Evolutionary conservation across 2,329 filamentous ascomycete species (phyloP).

Genomic region (Neofusicoccum parvum): DNA sequence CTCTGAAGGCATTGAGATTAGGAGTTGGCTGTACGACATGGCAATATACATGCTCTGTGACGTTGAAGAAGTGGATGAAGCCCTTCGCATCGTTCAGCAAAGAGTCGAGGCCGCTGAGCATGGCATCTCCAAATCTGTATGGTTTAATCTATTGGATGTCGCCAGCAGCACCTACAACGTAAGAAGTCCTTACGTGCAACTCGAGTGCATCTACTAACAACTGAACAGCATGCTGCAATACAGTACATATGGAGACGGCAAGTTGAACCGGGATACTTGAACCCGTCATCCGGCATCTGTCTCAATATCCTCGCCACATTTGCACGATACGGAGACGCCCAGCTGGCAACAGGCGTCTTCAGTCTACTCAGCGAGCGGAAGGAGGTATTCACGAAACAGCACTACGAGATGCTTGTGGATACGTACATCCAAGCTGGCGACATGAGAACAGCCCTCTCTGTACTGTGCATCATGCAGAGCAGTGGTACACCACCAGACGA

Average conservation of each 20-base stretch:
- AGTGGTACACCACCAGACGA: slow-evolving; percentile 60
- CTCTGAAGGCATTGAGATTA: slow-evolving; percentile 56
- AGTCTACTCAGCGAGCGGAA: slow-evolving; percentile 62
- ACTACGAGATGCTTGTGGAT: slow-evolving; percentile 80
- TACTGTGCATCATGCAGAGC: slow-evolving; percentile 73
- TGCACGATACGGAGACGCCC: slow-evolving; percentile 66
- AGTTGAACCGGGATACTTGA: slow-evolving; percentile 61
- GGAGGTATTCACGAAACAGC: slow-evolving; percentile 62
- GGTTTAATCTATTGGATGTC: slow-evolving; percentile 74
- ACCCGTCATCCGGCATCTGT: slow-evolving; percentile 66
- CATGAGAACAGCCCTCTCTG: slow-evolving; percentile 65
- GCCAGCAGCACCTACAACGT: slow-evolving; percentile 66
- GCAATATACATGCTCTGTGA: slow-evolving; percentile 74
- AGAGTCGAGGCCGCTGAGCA: background rate
- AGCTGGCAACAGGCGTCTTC: slow-evolving; percentile 72
- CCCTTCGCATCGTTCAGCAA: slow-evolving; percentile 64
- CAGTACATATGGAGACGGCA: slow-evolving; percentile 70
- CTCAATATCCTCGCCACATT: slow-evolving; percentile 72
- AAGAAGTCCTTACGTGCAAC: slow-evolving; percentile 23
- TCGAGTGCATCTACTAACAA: background rate
- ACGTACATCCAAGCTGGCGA: slow-evolving; percentile 66
- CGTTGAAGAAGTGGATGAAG: slow-evolving; percentile 74
- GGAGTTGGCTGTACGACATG: slow-evolving; percentile 77
- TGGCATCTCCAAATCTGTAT: slow-evolving; percentile 48
- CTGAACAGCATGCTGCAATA: slow-evolving; percentile 61